Evolutionary conservation across 257 asterid genomes (phyloP), one percentile per base, ranked within the genome.

Genomic region (Voacanga thouarsii): DNA sequence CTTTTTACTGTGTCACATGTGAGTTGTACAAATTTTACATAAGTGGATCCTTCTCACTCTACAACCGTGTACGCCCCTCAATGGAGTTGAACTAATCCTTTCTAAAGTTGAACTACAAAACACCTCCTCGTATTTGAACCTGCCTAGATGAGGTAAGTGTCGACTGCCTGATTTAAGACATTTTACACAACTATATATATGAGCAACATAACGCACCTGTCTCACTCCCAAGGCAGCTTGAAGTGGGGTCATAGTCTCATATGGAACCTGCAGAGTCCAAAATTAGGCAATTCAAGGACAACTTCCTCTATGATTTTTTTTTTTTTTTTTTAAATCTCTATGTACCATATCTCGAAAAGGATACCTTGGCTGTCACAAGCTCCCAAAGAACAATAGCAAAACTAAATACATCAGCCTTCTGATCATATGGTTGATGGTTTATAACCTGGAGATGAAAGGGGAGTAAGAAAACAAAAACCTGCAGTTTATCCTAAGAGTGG

Each of bases 301-400:
- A 79, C 9, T 47, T 14, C n/a, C 12, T 14, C 33, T 21, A 50
- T 65, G 28, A 49, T 6, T 43, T 8, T 37, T n/a, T n/a, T n/a
- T n/a, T n/a, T n/a, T n/a, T n/a, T n/a, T n/a, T n/a, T 24, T 26
- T 43, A 75, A 59, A 67, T 75, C 60, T 74, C 44, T 74, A 77
- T 33, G 64, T 65, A 79, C 75, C 69, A 77, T 59, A 57, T 9
- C 19, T 56, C 37, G 65, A 44, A 39, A 69, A 68, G 72, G 73
- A 69, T 63, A 93, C 99, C 98, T 91, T 91, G 24, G 93, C 90
- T 4, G 97, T 91, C 75, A 87, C 85, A 72, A 95, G 91, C 94
- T 95, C 99, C 99, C 99, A 93, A 75, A 95, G 91, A 75, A 93
- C 98, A 82, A 95, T 91, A 26, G 93, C 96, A 85, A 91, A 95